Evolutionary conservation across 2,329 filamentous ascomycete species (phyloP), one percentile per base, ranked within the genome.

Genomic region (Diplodia seriata): DNA sequence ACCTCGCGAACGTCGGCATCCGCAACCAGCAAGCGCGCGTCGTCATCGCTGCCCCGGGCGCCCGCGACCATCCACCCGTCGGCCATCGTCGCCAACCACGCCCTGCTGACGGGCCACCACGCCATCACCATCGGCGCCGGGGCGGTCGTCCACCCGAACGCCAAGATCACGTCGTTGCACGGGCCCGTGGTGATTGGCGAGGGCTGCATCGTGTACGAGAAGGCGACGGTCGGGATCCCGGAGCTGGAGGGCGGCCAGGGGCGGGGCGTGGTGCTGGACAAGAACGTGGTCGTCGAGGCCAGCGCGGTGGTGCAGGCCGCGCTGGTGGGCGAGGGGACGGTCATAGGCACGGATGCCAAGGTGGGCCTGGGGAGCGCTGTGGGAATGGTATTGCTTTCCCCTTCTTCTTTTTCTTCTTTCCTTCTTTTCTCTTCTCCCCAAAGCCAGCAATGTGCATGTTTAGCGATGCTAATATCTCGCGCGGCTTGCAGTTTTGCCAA

Each of bases 91-190:
- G 81, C 82, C 5, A 80, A 83, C 51, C 82, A 83, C 72, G 82
- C 81, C 3, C 76, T 80, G 43, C 74, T 84, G 20, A 87, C 80
- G n/a, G 95, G 95, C 71, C 89, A 86, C 2, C 86, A 96, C 76
- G 89, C 88, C 1, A 92, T 99, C 70, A 90, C 88, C 54, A 88
- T 98, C 70, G 90, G 90, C 68, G 85, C 91, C 29, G 89, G 93
- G 74, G 90, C 88, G 3, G 87, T 97, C 7, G 81, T 99, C n/a
- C 94, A 98, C 74, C 94, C 95, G 1, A 91, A 94, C 59, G 87
- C 90, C 18, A 89, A 75, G 62, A 75, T 84, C 36, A 77, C 76
- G 47, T 81, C 81, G 49, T 75, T 77, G 1, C 66, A 77, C 20
- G 80, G 79, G n/a, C 77, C 78, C 1, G 80, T 84, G 1, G 76